Conservation (phyloP, 768 basidiomycete species). For the Boletellus emodensis region DNA sequence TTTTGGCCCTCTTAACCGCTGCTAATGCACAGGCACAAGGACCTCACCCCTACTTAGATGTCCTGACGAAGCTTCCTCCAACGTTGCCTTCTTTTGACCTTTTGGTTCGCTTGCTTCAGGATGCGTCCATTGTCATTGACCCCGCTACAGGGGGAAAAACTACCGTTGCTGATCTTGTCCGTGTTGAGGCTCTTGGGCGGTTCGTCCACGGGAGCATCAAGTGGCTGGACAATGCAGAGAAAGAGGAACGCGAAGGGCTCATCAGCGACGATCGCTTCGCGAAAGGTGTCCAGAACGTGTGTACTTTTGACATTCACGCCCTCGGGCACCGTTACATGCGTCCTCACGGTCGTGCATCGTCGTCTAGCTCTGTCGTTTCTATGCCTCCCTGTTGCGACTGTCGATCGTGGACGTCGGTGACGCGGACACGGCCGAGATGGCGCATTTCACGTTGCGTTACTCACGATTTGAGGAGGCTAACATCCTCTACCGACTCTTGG, state of each 20-base stretch:
- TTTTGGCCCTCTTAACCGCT: conserved; percentile 53
- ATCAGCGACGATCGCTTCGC: conserved; percentile 71
- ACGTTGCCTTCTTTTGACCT: conserved; percentile 72
- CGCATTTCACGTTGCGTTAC: conserved; percentile 68
- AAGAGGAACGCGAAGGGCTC: conserved; percentile 62
- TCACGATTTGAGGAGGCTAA: conserved; percentile 77
- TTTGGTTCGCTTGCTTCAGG: conserved; percentile 62
- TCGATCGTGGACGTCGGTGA: conserved; percentile 61
- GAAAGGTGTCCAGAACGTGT: conserved; percentile 67
- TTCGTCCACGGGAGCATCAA: conserved; percentile 69
- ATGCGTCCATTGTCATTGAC: conserved; percentile 47
- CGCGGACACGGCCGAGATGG: conserved; percentile 71
- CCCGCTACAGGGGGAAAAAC: conserved; percentile 42
- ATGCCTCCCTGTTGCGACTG: conserved; percentile 63
- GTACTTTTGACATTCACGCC: conserved; percentile 20
- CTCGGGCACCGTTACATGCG: not conserved
- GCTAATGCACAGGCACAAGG: conserved; percentile 28
- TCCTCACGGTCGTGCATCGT: not conserved
- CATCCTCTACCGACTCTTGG: conserved; percentile 63
- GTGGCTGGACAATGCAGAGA: conserved; percentile 68
- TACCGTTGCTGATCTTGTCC: conserved; percentile 62
- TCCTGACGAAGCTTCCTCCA: conserved; percentile 63
- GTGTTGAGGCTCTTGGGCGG: conserved; percentile 60
- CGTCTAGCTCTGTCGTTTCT: conserved; percentile 71
- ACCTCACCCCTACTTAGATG: conserved; percentile 54